Evolutionary conservation across 805 yeast species (phyloP).

Genomic region (Wickerhamiella cacticola): DNA sequence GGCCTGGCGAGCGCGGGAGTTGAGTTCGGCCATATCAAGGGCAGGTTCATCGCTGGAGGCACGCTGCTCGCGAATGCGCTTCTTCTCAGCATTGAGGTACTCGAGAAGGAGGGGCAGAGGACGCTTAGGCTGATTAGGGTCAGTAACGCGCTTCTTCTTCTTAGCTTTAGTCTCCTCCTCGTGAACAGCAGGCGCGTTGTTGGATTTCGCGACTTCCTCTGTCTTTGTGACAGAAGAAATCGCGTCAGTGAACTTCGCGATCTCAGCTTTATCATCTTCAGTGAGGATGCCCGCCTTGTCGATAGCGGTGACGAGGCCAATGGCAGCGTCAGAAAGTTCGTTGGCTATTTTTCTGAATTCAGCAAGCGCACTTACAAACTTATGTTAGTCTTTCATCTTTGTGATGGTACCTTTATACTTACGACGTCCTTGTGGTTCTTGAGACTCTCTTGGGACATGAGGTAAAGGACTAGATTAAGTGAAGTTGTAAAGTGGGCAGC

Average conservation of each 20-base stretch:
- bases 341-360: neutral
- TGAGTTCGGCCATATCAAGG: constrained; percentile 62
- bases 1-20: constrained; percentile 61
- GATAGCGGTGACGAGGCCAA: neutral
- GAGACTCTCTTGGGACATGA: neutral
- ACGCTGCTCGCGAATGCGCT: constrained; percentile 57
- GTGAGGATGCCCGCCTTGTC: neutral
- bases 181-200: neutral
- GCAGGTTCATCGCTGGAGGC: constrained; percentile 46
- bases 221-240: no score
- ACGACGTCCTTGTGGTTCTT: constrained; percentile 1
- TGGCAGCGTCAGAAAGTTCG: neutral
- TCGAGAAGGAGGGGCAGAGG: constrained; percentile 81
- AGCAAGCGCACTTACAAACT: constrained; percentile 1
- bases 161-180: constrained; percentile 15
- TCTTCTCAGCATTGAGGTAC: constrained; percentile 63
- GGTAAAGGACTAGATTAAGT: neutral
- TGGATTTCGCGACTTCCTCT: no score
- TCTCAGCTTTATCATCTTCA: neutral
- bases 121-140: constrained; percentile 92
- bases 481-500: neutral
- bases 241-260: neutral
- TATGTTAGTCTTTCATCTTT: neutral
- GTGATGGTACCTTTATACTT: neutral
- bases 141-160: constrained; percentile 45